Base-by-base conservation (phyloP, 1,284 basidiomycete species). In the Takashimella tepidaria region DNA sequence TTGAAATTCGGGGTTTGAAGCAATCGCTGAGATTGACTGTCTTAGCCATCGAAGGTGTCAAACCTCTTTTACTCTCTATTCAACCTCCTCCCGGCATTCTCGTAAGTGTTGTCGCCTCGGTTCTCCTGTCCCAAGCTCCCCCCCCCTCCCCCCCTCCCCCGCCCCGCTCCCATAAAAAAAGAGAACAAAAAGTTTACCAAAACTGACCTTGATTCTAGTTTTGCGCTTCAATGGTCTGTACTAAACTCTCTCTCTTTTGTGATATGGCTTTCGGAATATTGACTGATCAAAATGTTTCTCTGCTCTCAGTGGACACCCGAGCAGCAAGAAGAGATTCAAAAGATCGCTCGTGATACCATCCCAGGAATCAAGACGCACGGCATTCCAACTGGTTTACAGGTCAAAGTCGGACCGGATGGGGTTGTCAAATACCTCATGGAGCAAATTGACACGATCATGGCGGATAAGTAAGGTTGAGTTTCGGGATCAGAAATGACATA, bases 281-380 rank as follows among this genome's bases (percentile, higher is more conserved):
- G 22, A 45, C 51, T 23, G n/a, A 20, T 45, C 37, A 5, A 41
- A n/a, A n/a, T n/a, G n/a, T n/a, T n/a, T 41, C 22, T 12, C n/a
- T n/a, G n/a, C n/a, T n/a, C 46, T 0, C 46, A 70, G 73, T 76
- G 74, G 74, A 75, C 72, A 3, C 72, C 73, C 0, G 73, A 74
- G 55, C 55, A 76, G 51, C 73, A 75, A 54, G 62, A 60, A 23
- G 62, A 73, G 58, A 73, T 73, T 45, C 69, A 73, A 47, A 51
- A 50, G 10, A 73, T 76, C 47, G 74, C 73, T 1, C 56, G 58
- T 20, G 65, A 69, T 21, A 74, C 73, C 1, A 65, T 73, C 41
- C 73, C 70, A 6, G 70, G 69, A 0, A 74, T 74, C 58, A 68
- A 66, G 55, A 74, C 72, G 10, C 65, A 70, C 22, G 72, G 62